Evolutionary conservation across 805 yeast genomes (phyloP), one percentile per base, ranked within the genome.

Genomic region (Metschnikowia matae): DNA sequence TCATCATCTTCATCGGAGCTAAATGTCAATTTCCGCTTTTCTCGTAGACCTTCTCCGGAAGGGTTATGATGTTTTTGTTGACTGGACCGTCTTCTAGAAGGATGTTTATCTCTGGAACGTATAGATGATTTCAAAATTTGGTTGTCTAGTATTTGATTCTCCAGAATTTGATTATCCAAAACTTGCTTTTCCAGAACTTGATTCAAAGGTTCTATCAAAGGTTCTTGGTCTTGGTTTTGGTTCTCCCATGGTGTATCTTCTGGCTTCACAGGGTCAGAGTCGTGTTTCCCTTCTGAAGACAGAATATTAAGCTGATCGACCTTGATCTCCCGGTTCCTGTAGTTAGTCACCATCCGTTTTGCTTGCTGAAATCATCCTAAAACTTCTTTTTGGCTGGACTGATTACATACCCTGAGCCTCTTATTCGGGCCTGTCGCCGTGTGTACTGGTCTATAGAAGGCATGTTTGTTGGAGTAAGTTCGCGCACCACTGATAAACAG

Each of bases 401-500:
- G 8, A 4, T 26, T 10, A 33, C 78, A 57, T 73, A 71, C 77
- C 73, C 77, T 20, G 75, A 66, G 21, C 78, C 78, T 43, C 77
- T 61, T 26, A 66, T 57, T 33, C 77, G 61, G 37, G 72, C 60
- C 51, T 71, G 68, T 26, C 62, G 58, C 55, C 54, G 61, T 17
- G 54, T 51, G 59, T 48, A 51, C 40, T 46, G 55, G 15, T 55
- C 46, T 26, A 10, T n/a, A 8, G 45, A 42, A 18, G 45, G 45
- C 45, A 42, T 42, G 45, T 15, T 15, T 32, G 35, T 36, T 6
- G 35, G 41, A 50, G 54, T 40, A 29, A 18, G 35, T 21, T n/a
- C 15, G 34, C 18, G 35, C 33, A 17, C 15, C n/a, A 26, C 29
- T 26, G 29, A 26, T 26, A 23, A 23, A 23, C 29, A 23, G 29